A percentile compares a stretch with the other conserved stretches of the same genome.
These are phyloP conservation scores for Schwanniomyces polymorphus DNA, from an alignment of 805 yeast species.

Conservation along the genomic window DNA sequence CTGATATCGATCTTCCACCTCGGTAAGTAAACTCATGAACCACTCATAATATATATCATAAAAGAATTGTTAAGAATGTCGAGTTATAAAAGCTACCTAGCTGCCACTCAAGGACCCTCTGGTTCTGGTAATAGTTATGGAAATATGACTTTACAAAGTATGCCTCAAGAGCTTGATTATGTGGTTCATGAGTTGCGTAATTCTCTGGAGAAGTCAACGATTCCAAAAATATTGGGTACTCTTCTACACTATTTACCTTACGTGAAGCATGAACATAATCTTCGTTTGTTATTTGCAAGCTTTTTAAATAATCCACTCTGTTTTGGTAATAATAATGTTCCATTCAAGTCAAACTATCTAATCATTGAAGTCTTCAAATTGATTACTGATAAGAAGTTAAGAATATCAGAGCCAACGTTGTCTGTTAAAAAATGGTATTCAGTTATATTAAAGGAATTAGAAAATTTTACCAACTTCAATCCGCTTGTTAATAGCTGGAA, in stretches of 20 bases:
- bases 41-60: neutral
- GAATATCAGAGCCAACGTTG: constrained; percentile 49
- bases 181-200: constrained; percentile 43
- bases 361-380: constrained; percentile 51
- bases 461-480: constrained; percentile 27
- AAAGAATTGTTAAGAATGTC: neutral
- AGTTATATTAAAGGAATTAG: constrained; percentile 32
- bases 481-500: constrained; percentile 42
- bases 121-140: neutral
- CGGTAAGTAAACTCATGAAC: neutral
- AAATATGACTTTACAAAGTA: constrained; percentile 5
- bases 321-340: constrained; percentile 16
- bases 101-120: neutral
- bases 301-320: constrained; percentile 45
- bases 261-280: constrained; percentile 47
- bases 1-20: neutral
- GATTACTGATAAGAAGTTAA: constrained; percentile 44
- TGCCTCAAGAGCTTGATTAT: constrained; percentile 48
- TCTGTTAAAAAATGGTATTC: constrained; percentile 44
- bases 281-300: constrained; percentile 42
- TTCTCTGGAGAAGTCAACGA: constrained; percentile 35
- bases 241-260: constrained; percentile 52
- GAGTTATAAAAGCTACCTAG: neutral
- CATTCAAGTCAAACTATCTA: constrained; percentile 32
- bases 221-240: constrained; percentile 41